These are phyloP conservation scores for Acer campestre DNA, from an alignment of 345 rosid genomes.

Conservation along the genomic window DNA sequence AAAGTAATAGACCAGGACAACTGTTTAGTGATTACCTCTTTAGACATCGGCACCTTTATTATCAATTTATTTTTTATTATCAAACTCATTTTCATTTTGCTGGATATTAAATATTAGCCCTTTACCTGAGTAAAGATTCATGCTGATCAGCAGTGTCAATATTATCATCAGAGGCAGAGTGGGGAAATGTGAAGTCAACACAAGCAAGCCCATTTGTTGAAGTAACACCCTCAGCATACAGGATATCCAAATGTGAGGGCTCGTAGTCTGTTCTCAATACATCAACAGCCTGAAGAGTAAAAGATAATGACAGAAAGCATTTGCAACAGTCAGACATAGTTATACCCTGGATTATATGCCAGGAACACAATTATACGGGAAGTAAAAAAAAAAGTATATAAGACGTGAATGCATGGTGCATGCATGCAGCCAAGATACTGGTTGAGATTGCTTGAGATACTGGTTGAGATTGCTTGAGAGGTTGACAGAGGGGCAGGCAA, in stretches of 20 bases:
- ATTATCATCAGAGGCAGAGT: conserved; percentile 54
- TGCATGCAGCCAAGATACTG: not conserved
- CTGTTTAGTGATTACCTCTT: not conserved
- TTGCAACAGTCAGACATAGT: not conserved
- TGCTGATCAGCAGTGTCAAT: conserved; percentile 62
- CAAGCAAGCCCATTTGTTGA: conserved; percentile 94
- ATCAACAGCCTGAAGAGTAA: conserved; percentile 63
- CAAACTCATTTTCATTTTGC: not conserved
- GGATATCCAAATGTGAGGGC: conserved; percentile 93
- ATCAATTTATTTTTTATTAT: not conserved
- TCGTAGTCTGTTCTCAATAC: conserved; percentile 80
- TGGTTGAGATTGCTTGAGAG: not conserved
- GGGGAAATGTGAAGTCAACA: conserved; percentile 87
- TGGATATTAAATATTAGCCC: conserved; percentile 17
- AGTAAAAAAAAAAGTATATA: not conserved
- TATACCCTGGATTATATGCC: not conserved
- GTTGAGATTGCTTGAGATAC: conserved; percentile 6
- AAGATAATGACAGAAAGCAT: conserved; percentile 9
- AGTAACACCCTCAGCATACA: conserved; percentile 92
- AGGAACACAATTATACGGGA: not conserved
- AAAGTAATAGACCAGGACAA: not conserved
- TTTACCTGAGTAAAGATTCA: conserved; percentile 75
- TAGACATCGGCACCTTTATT: conserved; percentile 12
- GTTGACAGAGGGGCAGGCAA: not conserved
- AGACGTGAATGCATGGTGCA: not conserved